These are phyloP conservation scores for Escovopsis sp. DNA, from an alignment of 2,329 filamentous ascomycete species.

Conservation along the genomic window DNA sequence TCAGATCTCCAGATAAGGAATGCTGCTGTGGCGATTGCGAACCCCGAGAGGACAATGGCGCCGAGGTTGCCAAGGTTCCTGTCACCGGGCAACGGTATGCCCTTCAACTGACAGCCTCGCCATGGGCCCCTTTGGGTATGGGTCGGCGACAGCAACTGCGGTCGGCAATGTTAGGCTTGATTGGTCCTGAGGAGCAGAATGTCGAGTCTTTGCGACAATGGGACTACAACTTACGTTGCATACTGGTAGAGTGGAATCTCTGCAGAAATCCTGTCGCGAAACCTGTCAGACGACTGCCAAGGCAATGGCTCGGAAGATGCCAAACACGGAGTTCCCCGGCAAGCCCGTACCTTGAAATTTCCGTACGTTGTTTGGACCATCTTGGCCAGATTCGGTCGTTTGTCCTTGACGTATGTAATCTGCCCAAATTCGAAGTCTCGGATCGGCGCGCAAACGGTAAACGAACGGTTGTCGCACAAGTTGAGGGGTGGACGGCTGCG, in stretches of 20 bases:
- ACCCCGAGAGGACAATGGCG: conserved; percentile 69
- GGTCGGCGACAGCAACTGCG: conserved; percentile 32
- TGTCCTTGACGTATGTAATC: not conserved
- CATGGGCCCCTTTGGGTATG: conserved; percentile 44
- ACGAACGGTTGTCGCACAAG: too few species aligned
- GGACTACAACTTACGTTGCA: conserved; percentile 55
- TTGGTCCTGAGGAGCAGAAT: not conserved
- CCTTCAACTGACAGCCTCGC: conserved; percentile 60
- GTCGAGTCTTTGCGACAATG: not conserved
- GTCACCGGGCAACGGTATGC: conserved; percentile 55
- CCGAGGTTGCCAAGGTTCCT: conserved; percentile 71
- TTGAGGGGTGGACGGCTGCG: too few species aligned
- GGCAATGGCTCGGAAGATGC: not conserved
- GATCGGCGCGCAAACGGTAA: too few species aligned
- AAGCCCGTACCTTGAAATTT: conserved; percentile 39
- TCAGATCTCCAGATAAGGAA: conserved; percentile 71
- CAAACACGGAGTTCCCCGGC: not conserved
- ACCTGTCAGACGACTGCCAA: conserved; percentile 12
- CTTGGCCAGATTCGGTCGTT: conserved; percentile 15
- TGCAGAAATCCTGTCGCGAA: conserved; percentile 56
- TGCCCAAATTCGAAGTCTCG: too few species aligned
- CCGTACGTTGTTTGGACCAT: conserved; percentile 50
- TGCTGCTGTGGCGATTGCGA: conserved; percentile 55
- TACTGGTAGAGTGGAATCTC: conserved; percentile 66
- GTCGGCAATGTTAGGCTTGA: not conserved